Percentiles rank a stretch among this genome's conserved stretches.
phyloP scores from a whole-genome alignment of 116 monocot species.

The Phalaenopsis hybrid region DNA sequence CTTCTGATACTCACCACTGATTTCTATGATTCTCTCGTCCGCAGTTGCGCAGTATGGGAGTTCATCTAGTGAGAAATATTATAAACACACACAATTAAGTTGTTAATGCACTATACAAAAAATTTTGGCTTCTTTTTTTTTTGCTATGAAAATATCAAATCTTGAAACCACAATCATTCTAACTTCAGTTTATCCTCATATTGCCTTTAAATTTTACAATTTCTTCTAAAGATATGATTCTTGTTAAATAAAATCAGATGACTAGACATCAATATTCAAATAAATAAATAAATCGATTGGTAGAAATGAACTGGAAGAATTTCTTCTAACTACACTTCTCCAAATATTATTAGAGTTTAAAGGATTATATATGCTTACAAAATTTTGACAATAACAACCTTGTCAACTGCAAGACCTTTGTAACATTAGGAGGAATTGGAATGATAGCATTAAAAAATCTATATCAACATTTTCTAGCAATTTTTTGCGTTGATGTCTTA shows the following conservation, averaged over 20 bases:
- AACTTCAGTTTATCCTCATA: neutral
- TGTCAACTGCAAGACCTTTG: too few species aligned
- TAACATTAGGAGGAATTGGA: too few species aligned
- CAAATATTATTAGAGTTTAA: too few species aligned
- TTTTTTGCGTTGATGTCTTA: neutral
- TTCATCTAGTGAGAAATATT: constrained; percentile 35
- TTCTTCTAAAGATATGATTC: neutral
- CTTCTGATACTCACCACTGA: constrained; percentile 65
- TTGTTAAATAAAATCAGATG: neutral
- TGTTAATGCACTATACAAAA: neutral
- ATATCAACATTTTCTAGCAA: too few species aligned
- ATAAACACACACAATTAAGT: neutral
- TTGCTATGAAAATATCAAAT: neutral
- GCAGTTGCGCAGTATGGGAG: constrained; percentile 53
- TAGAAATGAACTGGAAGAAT: neutral
- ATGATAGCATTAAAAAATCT: too few species aligned
- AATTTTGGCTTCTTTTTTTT: neutral
- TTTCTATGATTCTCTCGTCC: constrained; percentile 81
- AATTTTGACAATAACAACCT: too few species aligned
- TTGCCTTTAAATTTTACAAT: too few species aligned
- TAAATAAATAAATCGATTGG: neutral
- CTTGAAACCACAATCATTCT: neutral
- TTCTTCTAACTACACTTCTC: neutral
- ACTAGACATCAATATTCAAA: neutral
- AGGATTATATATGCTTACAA: too few species aligned